These are phyloP conservation scores for Lagenaria siceraria DNA, from an alignment of 306 rosid species.

Conservation along the genomic window DNA sequence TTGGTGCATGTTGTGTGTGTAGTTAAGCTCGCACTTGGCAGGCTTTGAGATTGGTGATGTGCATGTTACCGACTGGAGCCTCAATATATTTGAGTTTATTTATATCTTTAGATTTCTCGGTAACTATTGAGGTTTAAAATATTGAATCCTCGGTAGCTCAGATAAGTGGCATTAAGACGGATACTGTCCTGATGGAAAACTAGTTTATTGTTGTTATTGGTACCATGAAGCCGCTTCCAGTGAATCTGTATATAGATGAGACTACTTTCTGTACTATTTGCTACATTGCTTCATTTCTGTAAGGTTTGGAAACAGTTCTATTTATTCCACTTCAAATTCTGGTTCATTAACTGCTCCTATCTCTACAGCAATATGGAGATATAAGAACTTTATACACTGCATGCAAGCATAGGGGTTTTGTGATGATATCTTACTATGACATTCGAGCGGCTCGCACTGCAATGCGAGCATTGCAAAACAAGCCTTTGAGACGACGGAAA, in stretches of 20 bases:
- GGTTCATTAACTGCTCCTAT: conserved; percentile 3
- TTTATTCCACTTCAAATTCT: conserved; percentile 7
- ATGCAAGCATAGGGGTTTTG: conserved; percentile 94
- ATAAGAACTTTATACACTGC: conserved; percentile 89
- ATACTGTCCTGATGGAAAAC: background rate
- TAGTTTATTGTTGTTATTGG: background rate
- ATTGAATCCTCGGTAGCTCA: background rate
- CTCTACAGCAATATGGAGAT: conserved; percentile 73
- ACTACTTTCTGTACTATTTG: background rate
- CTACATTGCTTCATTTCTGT: background rate
- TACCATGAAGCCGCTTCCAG: background rate
- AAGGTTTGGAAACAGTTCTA: background rate
- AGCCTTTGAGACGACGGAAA: conserved; percentile 82
- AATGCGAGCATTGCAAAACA: conserved; percentile 83
- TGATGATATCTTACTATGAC: conserved; percentile 93
- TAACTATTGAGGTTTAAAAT: background rate
- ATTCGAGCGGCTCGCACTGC: conserved; percentile 94
- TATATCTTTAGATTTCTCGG: background rate
- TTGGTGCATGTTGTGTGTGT: background rate
- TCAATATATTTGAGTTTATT: background rate
- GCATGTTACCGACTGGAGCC: background rate
- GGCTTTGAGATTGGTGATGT: background rate
- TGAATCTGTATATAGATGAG: background rate
- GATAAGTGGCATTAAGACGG: background rate
- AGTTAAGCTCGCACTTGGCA: background rate